phyloP scores from a whole-genome alignment of 139 green algal species.

The Volvox africanus region DNA sequence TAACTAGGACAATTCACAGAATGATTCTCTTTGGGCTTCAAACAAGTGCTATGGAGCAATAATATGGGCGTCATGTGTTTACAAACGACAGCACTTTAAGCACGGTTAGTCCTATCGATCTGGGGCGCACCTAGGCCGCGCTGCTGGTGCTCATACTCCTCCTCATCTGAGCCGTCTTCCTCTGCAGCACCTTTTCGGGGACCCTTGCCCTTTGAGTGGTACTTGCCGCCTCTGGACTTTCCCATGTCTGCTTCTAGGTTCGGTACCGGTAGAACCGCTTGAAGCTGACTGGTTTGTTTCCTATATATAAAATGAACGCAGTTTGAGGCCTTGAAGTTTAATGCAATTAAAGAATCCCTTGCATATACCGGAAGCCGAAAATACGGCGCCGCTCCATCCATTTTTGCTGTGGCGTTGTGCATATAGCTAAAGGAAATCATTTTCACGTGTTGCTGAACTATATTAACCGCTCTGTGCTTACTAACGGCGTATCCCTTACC shows the following conservation, averaged over 20 bases:
- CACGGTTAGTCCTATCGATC: neutral
- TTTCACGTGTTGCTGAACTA: too few species aligned
- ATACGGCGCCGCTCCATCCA: constrained; percentile 18
- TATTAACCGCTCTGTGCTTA: neutral
- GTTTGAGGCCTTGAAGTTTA: too few species aligned
- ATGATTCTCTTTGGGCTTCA: too few species aligned
- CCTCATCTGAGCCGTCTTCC: constrained; percentile 46
- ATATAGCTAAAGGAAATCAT: too few species aligned
- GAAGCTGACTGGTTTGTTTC: too few species aligned
- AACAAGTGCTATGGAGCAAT: too few species aligned
- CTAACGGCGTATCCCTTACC: neutral
- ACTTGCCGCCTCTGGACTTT: constrained; percentile 46
- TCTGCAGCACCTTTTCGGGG: constrained; percentile 29
- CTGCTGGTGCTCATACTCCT: constrained; percentile 22
- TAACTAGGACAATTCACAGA: too few species aligned
- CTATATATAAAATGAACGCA: too few species aligned
- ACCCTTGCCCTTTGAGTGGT: constrained; percentile 18
- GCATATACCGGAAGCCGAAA: neutral
- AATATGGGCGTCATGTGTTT: too few species aligned
- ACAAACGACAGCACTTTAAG: too few species aligned
- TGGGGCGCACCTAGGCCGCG: constrained; percentile 20
- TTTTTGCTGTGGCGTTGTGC: neutral
- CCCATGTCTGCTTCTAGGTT: constrained; percentile 23
- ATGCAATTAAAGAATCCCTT: neutral
- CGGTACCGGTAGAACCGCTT: too few species aligned